Evolutionary conservation across 768 basidiomycete genomes (phyloP).

Genomic region (Lactarius tabidus): DNA sequence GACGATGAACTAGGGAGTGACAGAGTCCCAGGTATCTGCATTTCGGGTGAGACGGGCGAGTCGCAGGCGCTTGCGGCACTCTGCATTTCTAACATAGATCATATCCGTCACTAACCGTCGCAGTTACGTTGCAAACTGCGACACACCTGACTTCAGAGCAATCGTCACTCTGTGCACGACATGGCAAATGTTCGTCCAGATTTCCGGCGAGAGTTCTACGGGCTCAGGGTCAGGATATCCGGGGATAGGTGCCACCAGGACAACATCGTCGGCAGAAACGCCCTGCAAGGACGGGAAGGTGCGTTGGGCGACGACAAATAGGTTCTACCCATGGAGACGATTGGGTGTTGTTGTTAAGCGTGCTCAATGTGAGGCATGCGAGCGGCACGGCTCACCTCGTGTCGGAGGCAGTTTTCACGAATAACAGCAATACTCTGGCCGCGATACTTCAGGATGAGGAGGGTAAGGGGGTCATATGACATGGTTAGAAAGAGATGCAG

Average conservation of each 20-base stretch:
- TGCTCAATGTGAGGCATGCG: neutral
- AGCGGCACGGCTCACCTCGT: neutral
- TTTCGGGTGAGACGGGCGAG: neutral
- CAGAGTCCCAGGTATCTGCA: neutral
- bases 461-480: neutral
- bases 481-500: neutral
- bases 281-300: neutral
- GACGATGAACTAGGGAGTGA: neutral
- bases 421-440: neutral
- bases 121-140: neutral
- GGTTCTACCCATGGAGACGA: neutral
- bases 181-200: neutral
- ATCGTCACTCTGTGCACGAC: neutral
- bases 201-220: neutral
- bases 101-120: neutral
- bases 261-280: neutral
- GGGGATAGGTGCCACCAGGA: neutral
- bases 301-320: neutral
- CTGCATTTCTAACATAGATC: neutral
- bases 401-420: neutral
- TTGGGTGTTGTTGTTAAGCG: neutral
- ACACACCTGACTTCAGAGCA: slow-evolving; percentile 4
- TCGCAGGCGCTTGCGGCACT: neutral
- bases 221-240: neutral
- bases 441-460: slow-evolving; percentile 6